Evolutionary conservation across 225 moss, liverwort and hornwort genomes (phyloP), one percentile per base, ranked within the genome.

Genomic region (Ulota crispa): DNA sequence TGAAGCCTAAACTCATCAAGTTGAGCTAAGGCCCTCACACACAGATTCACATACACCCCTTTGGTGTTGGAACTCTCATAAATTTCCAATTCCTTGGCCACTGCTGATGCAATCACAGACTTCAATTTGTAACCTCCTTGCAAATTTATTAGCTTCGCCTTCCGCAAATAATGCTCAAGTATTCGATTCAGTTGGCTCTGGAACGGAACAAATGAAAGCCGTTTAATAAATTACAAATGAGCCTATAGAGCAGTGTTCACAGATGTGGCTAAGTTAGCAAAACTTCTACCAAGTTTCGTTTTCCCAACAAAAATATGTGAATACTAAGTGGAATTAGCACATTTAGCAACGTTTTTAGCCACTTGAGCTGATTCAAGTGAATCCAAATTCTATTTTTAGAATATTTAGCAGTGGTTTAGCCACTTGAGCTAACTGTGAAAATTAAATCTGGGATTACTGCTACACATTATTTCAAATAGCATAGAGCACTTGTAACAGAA

Each of bases 21-120:
- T 70, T 92, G 92, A 83, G 94, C 87, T 85, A 95, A 90, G 55
- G 95, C 92, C 75, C 95, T 92, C 24, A 91, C 93, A 81, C 95
- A 98, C 4, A 95, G 93, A 84, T 95, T 98, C 67, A 93, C 73
- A 82, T 98, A 98, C n/a, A 98, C 97, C 77, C 94, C 94, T 89
- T 89, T 98, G 79, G 87, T 93, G 62, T 94, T 95, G 41, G 94
- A 93, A 47, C 82, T 88, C 70, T 89, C 88, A 64, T 86, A 93
- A n/a, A 95, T 86, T 39, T 93, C 91, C 30, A 87, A 76, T 82
- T 99, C 98, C 88, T 94, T 95, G 32, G 87, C 85, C 75, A 92
- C 91, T 85, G 87, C 98, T 81, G 89, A 87, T 50, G 88, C 81
- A 69, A 99, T 92, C 39, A 89, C 83, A 36, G 92, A 90, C 83